phyloP scores from a whole-genome alignment of 2,329 filamentous ascomycete genomes.

The Pezicula radicicola region DNA sequence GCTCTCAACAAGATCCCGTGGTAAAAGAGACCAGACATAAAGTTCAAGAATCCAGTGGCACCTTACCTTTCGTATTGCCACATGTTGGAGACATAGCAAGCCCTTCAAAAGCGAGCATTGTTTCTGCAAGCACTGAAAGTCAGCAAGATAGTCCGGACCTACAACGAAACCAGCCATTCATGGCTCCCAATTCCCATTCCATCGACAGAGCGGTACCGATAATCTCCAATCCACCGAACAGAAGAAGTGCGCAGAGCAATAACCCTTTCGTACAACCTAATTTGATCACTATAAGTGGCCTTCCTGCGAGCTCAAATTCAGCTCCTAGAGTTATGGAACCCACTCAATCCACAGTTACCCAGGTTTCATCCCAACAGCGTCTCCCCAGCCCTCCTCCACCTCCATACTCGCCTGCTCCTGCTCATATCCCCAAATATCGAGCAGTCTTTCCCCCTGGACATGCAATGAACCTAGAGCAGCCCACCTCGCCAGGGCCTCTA shows the following conservation, averaged over 20 bases:
- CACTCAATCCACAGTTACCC: constrained; percentile 4
- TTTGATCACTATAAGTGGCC: constrained; percentile 8
- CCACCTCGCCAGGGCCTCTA: constrained; percentile 57
- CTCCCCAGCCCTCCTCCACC: constrained; percentile 19
- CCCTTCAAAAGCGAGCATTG: constrained; percentile 9
- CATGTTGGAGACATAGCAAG: constrained; percentile 14
- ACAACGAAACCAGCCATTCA: neutral
- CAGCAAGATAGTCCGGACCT: constrained; percentile 4
- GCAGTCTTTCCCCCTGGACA: constrained; percentile 57
- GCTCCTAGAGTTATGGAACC: constrained; percentile 4
- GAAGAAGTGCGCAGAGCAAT: constrained; percentile 14
- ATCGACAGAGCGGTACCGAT: constrained; percentile 14
- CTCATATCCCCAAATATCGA: constrained; percentile 39
- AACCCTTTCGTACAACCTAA: constrained; percentile 21
- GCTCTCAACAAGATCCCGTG: constrained; percentile 9
- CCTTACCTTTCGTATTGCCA: constrained; percentile 21
- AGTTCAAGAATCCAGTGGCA: constrained; percentile 20
- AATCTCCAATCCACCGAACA: constrained; percentile 8
- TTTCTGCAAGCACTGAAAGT: constrained; percentile 5
- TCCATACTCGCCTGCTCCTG: constrained; percentile 26
- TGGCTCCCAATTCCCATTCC: constrained; percentile 1
- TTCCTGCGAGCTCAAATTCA: constrained; percentile 1
- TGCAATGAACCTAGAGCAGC: constrained; percentile 39
- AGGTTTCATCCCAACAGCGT: neutral
- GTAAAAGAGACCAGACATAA: constrained; percentile 23